Percentiles rank a stretch among this genome's conserved stretches.
Conservation (phyloP, 768 basidiomycete genomes). For the Suillus sp. region DNA sequence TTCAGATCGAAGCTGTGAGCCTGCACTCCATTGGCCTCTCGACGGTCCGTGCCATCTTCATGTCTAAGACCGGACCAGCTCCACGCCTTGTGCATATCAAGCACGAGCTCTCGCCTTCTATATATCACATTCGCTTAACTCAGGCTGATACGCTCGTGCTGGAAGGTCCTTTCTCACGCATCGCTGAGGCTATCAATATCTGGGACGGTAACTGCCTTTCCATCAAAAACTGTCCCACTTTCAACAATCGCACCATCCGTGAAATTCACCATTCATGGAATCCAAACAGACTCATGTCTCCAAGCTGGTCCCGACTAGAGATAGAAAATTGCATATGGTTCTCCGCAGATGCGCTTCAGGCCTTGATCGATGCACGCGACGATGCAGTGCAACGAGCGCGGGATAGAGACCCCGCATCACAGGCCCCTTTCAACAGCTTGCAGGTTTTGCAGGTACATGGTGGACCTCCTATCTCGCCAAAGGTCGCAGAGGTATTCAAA, state of each 20-base stretch:
- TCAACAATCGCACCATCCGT: neutral
- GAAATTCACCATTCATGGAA: neutral
- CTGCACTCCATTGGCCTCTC: slow-evolving; percentile 10
- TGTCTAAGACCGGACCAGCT: slow-evolving; percentile 56
- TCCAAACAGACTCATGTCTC: slow-evolving; percentile 4
- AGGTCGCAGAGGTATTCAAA: neutral
- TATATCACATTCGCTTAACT: neutral
- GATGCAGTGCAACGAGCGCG: slow-evolving; percentile 3
- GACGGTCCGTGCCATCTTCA: slow-evolving; percentile 47
- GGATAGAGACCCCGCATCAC: neutral
- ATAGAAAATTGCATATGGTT: slow-evolving; percentile 1
- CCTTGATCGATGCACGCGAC: neutral
- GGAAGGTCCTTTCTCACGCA: neutral
- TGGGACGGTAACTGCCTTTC: slow-evolving; percentile 4
- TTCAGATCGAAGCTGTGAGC: slow-evolving; percentile 12
- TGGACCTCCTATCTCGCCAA: neutral
- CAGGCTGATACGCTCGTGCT: neutral
- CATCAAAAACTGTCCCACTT: neutral
- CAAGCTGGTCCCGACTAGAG: slow-evolving; percentile 4
- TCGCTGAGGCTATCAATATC: neutral
- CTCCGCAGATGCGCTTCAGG: slow-evolving; percentile 1
- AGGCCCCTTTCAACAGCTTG: neutral
- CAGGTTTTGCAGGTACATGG: neutral
- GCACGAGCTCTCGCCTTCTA: neutral
- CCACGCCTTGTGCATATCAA: slow-evolving; percentile 17